phyloP scores from a whole-genome alignment of 2,329 filamentous ascomycete species.

The Daldinia eschscholtzii region DNA sequence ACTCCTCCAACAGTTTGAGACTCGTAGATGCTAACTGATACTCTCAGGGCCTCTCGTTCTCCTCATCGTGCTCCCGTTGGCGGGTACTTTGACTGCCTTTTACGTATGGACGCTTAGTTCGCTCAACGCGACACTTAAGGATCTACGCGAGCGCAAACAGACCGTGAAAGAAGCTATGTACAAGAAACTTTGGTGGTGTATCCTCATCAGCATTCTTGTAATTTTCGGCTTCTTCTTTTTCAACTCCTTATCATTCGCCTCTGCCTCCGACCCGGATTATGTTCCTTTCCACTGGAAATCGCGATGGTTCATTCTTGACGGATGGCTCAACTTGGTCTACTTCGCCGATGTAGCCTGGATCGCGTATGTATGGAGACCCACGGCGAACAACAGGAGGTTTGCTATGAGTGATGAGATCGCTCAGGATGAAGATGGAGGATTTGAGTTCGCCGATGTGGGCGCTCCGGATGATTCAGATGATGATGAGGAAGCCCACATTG shows the following conservation, averaged over 20 bases:
- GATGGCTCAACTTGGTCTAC: conserved; percentile 97
- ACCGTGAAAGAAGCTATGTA: conserved; percentile 96
- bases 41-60: conserved; percentile 82
- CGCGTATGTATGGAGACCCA: conserved; percentile 96
- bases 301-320: conserved; percentile 96
- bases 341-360: conserved; percentile 93
- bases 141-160: conserved; percentile 94
- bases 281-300: conserved; percentile 98
- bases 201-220: conserved; percentile 89
- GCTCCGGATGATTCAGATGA: conserved; percentile 75
- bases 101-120: conserved; percentile 99
- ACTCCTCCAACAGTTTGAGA: conserved; percentile 11
- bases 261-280: conserved; percentile 85
- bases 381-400: conserved; percentile 95
- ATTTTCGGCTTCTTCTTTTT: conserved; percentile 99
- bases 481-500: conserved; percentile 68
- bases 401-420: conserved; percentile 99
- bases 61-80: conserved; percentile 91
- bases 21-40: conserved; percentile 42
- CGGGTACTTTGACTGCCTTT: conserved; percentile 92
- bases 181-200: conserved; percentile 98
- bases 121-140: conserved; percentile 93
- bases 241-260: conserved; percentile 95
- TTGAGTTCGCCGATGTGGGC: conserved; percentile 94
- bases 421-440: conserved; percentile 94